These are phyloP conservation scores for Leucosporidium scottii DNA, from an alignment of 768 basidiomycete species.

Conservation along the genomic window DNA sequence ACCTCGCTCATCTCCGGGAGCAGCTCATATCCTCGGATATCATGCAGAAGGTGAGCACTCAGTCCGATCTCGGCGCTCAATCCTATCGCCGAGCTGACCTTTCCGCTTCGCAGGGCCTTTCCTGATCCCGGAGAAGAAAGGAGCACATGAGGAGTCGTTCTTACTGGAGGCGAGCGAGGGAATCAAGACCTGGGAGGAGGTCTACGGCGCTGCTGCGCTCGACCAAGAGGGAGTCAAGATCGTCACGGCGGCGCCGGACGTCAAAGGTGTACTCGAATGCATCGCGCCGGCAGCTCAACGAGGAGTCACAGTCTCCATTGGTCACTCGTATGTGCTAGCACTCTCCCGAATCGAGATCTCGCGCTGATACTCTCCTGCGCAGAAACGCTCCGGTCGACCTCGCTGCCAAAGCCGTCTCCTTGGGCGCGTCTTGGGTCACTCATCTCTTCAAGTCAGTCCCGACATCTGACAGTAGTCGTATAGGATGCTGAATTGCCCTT, in stretches of 20 bases:
- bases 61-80: no score
- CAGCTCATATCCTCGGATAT: conserved; percentile 73
- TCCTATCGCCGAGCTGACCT: no score
- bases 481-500: conserved; percentile 74
- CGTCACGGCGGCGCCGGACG: conserved; percentile 80
- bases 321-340: conserved; percentile 50
- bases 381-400: neutral
- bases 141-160: neutral
- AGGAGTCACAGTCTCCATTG: conserved; percentile 73
- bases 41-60: conserved; percentile 62
- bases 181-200: conserved; percentile 60
- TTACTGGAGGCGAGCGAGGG: conserved; percentile 53
- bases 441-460: conserved; percentile 22
- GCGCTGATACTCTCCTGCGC: neutral
- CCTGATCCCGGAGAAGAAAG: neutral
- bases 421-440: conserved; percentile 5
- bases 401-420: neutral
- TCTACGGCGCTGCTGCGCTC: conserved; percentile 64
- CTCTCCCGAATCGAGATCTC: neutral
- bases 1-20: conserved; percentile 55
- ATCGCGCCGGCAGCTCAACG: conserved; percentile 55
- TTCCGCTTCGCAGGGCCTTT: neutral
- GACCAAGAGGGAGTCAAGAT: conserved; percentile 58
- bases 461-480: no score
- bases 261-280: conserved; percentile 69